Conservation (phyloP, 805 yeast species). For the Hagleromyces aurorensis region DNA sequence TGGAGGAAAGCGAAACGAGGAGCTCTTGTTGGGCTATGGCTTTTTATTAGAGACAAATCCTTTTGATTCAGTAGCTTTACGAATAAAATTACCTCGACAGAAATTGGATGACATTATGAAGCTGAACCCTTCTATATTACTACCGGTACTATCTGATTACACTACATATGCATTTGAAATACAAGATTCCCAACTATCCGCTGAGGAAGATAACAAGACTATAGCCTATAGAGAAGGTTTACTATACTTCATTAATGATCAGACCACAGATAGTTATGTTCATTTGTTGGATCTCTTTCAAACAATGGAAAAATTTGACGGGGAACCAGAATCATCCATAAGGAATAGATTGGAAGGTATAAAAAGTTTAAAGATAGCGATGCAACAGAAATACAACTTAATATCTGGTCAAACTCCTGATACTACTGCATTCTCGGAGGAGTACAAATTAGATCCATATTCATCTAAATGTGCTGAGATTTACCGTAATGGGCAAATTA, state of each 20-base stretch:
- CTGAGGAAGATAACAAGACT: slow-evolving; percentile 2
- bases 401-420: slow-evolving; percentile 10
- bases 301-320: too few species aligned
- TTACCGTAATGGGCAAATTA: slow-evolving; percentile 45
- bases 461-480: slow-evolving; percentile 30
- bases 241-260: slow-evolving; percentile 28
- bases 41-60: slow-evolving; percentile 42
- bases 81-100: slow-evolving; percentile 39
- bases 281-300: slow-evolving; percentile 29
- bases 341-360: slow-evolving; percentile 52
- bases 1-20: slow-evolving; percentile 88
- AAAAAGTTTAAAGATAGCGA: slow-evolving; percentile 44
- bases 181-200: not conserved
- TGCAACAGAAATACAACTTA: slow-evolving; percentile 39
- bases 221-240: slow-evolving; percentile 26
- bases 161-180: slow-evolving; percentile 34
- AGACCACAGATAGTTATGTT: slow-evolving; percentile 10
- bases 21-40: slow-evolving; percentile 64
- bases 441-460: slow-evolving; percentile 6
- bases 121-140: slow-evolving; percentile 29
- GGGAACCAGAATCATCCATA: too few species aligned
- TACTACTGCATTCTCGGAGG: slow-evolving; percentile 5
- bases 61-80: slow-evolving; percentile 57
- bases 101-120: slow-evolving; percentile 26
- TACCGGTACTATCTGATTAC: slow-evolving; percentile 35